Evolutionary conservation across 208 protist genomes (phyloP).

Genomic region (Histomonas meleagridis): DNA sequence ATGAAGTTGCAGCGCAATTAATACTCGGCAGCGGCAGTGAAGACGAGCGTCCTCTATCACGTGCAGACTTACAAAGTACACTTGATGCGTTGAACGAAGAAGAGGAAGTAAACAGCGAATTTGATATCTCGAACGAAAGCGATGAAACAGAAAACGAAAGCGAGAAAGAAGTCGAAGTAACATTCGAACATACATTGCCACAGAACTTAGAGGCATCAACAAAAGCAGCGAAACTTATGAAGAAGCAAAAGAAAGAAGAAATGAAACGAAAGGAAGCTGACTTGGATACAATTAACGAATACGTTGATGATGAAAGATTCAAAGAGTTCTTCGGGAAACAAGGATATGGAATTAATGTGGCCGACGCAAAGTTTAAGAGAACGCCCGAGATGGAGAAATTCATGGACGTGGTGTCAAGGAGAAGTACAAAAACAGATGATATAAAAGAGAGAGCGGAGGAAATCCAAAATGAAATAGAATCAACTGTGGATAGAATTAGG

Average conservation of each 20-base stretch:
- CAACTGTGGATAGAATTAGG: not conserved
- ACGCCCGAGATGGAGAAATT: not conserved
- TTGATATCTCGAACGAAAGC: too few relatives aligned
- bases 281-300: not conserved
- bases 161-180: not conserved
- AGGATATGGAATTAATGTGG: conserved; percentile 14
- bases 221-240: not conserved
- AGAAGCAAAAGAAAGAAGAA: not conserved
- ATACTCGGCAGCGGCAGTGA: not conserved
- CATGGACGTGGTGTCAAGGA: not conserved
- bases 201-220: not conserved
- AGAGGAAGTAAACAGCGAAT: too few relatives aligned
- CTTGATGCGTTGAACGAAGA: not conserved
- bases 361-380: not conserved
- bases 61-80: not conserved
- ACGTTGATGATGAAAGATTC: conserved; percentile 3
- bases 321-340: not conserved
- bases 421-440: not conserved
- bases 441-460: not conserved
- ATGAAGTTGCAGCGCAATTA: not conserved
- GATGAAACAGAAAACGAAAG: not conserved
- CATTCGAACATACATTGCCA: not conserved
- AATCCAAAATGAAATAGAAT: not conserved
- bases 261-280: not conserved
- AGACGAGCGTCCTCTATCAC: not conserved